Evolutionary conservation across 345 rosid species (phyloP).

Genomic region (Mangifera indica): DNA sequence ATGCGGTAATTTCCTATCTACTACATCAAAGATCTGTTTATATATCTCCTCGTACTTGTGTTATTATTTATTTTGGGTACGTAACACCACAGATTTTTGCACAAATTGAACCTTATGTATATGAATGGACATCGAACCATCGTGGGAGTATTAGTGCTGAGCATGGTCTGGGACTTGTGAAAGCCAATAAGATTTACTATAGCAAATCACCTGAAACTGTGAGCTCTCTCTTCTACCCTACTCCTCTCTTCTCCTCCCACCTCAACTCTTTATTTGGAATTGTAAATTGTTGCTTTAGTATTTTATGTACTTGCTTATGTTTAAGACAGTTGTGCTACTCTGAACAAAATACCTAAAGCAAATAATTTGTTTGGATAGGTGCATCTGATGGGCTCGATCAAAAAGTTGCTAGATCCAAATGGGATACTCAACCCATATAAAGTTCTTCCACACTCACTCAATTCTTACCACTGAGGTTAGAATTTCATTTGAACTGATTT

Average conservation of each 20-base stretch:
- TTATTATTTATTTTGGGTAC: neutral
- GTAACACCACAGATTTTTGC: constrained; percentile 57
- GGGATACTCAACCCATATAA: constrained; percentile 87
- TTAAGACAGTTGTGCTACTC: neutral
- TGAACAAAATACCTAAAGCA: constrained; percentile 12
- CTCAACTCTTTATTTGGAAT: neutral
- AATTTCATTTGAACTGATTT: neutral
- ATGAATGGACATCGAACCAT: constrained; percentile 90
- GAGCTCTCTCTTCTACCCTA: constrained; percentile 19
- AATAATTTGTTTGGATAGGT: constrained; percentile 41
- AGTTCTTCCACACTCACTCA: constrained; percentile 61
- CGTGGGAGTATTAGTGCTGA: constrained; percentile 96
- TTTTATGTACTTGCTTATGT: constrained; percentile 5
- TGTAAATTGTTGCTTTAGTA: constrained; percentile 11
- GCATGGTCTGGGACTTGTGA: constrained; percentile 96
- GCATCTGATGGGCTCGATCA: constrained; percentile 72
- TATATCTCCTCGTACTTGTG: neutral
- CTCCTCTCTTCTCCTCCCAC: neutral
- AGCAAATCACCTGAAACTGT: constrained; percentile 81
- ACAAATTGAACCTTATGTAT: constrained; percentile 81
- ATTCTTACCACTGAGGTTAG: constrained; percentile 28
- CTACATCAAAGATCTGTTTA: neutral
- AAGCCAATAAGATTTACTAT: constrained; percentile 76
- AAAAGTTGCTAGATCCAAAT: constrained; percentile 75
- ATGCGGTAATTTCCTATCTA: constrained; percentile 42